Conservation (phyloP, 129 eudicot genomes). For the Escallonia herrerae region DNA sequence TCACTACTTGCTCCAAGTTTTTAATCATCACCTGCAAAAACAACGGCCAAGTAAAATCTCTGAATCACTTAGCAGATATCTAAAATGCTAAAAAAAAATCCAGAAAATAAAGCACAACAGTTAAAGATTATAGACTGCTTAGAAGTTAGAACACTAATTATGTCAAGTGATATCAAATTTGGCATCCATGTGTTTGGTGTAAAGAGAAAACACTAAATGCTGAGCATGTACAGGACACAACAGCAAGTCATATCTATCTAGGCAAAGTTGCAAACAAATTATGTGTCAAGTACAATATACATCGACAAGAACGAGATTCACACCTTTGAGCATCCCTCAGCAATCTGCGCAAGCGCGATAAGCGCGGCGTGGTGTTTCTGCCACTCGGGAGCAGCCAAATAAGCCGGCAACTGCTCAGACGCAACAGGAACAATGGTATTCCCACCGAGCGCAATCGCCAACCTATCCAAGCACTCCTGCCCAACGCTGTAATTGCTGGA, state of each 20-base stretch:
- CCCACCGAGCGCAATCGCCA: slow-evolving; percentile 82
- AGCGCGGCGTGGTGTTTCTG: slow-evolving; percentile 92
- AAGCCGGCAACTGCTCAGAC: slow-evolving; percentile 72
- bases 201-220: no score
- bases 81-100: no score
- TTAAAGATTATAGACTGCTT: no score
- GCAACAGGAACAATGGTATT: slow-evolving; percentile 95
- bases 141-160: no score
- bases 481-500: slow-evolving; percentile 83
- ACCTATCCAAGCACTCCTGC: slow-evolving; percentile 87
- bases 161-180: no score
- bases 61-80: no score
- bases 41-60: not conserved
- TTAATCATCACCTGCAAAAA: slow-evolving; percentile 80
- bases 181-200: no score
- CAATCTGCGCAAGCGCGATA: slow-evolving; percentile 88
- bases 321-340: slow-evolving; percentile 95
- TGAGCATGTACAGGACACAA: no score
- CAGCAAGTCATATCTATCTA: no score
- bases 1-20: slow-evolving; percentile 90
- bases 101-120: no score
- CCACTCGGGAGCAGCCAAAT: slow-evolving; percentile 91
- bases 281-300: no score
- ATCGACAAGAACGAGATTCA: not conserved
- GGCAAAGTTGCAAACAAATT: no score